Evolutionary conservation across 805 yeast genomes (phyloP), one percentile per base, ranked within the genome.

Genomic region (Sporopachydermia quercuum): DNA sequence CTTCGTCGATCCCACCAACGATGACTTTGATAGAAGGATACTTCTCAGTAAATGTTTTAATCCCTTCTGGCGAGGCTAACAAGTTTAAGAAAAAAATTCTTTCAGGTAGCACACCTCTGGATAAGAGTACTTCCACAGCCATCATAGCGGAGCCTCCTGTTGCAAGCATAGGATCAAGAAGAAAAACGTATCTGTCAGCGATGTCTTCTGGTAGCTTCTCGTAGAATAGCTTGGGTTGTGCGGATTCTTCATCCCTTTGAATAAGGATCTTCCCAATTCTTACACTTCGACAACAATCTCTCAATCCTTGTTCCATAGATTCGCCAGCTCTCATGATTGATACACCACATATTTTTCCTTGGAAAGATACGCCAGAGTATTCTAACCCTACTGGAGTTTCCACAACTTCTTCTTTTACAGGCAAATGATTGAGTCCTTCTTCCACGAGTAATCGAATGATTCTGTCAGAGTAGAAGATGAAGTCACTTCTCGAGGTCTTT

Each of bases 291-390:
- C 97, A 86, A 61, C 98, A 89, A 58, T 89, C 97, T 58, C 99
- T 76, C 47, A 91, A 67, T 23, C 97, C 98, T 68, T 85, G 94
- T 61, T 91, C 99, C 99, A 91, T 91, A 36, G 94, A 80, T 61
- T 91, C 99, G 48, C 99, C 99, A 3, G 99, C 99, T 57, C 99
- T 73, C 52, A 91, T 93, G 55, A 91, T 91, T 14, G 96, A 85
- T 30, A 91, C 99, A 48, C 99, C 99, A 58, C 97, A 89, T 44
- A 91, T 91, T 60, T 84, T 86, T 36, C 98, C 97, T 52, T 74
- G 63, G 58, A 89, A 89, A 43, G 69, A 66, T 42, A 79, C 78
- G 11, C 99, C 99, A 3, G 72, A 68, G 56, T 73, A 85, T 33
- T 62, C 60, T 46, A 74, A 69, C 40, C 78, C 79, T 8, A 91